Percentiles rank a stretch among this genome's conserved stretches.
Evolutionary conservation across 768 basidiomycete genomes (phyloP).

Genomic region (Wakefieldia striispora): DNA sequence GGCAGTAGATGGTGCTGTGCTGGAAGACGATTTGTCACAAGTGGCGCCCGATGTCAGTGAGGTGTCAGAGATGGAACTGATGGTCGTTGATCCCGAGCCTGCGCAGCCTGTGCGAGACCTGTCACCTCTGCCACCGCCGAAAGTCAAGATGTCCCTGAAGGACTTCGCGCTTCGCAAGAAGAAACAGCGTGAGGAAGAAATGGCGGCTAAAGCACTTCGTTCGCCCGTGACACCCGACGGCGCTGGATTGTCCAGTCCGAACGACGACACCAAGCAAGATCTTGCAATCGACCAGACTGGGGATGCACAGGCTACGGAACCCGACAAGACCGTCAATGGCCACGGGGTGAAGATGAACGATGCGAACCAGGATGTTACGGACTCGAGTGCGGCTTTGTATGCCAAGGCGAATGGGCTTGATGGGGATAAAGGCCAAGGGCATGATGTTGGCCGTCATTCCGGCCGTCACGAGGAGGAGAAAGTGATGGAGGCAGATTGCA

Average conservation of each 20-base stretch:
- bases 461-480: constrained; percentile 1
- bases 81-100: constrained; percentile 6
- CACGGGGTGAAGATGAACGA: constrained; percentile 13
- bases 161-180: constrained; percentile 58
- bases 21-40: not conserved
- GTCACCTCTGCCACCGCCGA: constrained; percentile 40
- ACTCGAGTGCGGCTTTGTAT: not conserved
- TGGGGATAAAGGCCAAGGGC: not conserved
- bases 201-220: constrained; percentile 27
- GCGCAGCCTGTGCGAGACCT: constrained; percentile 10
- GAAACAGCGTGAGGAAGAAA: constrained; percentile 49
- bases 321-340: not conserved
- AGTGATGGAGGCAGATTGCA: not conserved
- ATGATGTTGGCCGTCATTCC: not conserved
- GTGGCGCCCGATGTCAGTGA: constrained; percentile 1
- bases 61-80: constrained; percentile 8
- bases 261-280: constrained; percentile 16
- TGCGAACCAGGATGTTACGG: not conserved
- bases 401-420: constrained; percentile 4
- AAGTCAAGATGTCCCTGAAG: constrained; percentile 55
- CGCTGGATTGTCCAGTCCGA: constrained; percentile 19
- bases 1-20: not conserved
- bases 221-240: constrained; percentile 22
- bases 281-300: constrained; percentile 5
- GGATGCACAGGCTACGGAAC: not conserved